phyloP scores from a whole-genome alignment of 2,329 filamentous ascomycete genomes.

The Ceratocystis harringtonii region DNA sequence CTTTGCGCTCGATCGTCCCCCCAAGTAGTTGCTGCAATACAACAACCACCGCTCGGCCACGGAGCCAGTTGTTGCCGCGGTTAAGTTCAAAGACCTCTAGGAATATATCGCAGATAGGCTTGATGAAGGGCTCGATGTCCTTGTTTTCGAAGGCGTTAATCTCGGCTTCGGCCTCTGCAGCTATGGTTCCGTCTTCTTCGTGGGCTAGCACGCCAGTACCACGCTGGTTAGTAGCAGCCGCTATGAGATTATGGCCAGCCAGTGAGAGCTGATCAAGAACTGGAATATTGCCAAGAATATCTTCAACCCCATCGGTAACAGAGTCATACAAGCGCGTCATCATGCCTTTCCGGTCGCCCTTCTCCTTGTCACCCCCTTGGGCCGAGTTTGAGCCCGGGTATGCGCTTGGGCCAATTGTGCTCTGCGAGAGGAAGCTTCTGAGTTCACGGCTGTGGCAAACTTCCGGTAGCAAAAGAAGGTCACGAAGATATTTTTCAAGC shows the following conservation, averaged over 20 bases:
- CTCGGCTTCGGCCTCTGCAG: slow-evolving; percentile 78
- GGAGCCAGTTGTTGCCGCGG: slow-evolving; percentile 90
- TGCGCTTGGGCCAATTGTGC: slow-evolving; percentile 46
- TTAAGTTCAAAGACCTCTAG: slow-evolving; percentile 91
- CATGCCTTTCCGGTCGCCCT: slow-evolving; percentile 57
- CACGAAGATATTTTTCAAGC: slow-evolving; percentile 70
- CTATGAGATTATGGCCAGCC: slow-evolving; percentile 80
- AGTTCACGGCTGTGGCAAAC: slow-evolving; percentile 89
- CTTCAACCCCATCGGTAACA: slow-evolving; percentile 94
- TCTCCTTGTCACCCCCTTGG: slow-evolving; percentile 38
- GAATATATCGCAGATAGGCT: slow-evolving; percentile 95
- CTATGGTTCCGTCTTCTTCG: slow-evolving; percentile 35
- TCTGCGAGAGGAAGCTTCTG: slow-evolving; percentile 81
- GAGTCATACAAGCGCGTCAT: slow-evolving; percentile 93
- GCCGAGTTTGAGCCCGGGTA: neutral
- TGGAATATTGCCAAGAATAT: slow-evolving; percentile 89
- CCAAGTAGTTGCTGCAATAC: slow-evolving; percentile 91
- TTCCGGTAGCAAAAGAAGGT: slow-evolving; percentile 72
- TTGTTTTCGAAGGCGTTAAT: slow-evolving; percentile 82
- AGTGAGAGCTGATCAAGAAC: slow-evolving; percentile 88
- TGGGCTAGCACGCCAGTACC: slow-evolving; percentile 37
- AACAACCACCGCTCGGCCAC: slow-evolving; percentile 86
- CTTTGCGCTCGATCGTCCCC: slow-evolving; percentile 89
- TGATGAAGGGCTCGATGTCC: slow-evolving; percentile 88
- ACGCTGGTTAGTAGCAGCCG: slow-evolving; percentile 54